Base-by-base conservation (phyloP, 257 asterid genomes). In the Vinca minor region DNA sequence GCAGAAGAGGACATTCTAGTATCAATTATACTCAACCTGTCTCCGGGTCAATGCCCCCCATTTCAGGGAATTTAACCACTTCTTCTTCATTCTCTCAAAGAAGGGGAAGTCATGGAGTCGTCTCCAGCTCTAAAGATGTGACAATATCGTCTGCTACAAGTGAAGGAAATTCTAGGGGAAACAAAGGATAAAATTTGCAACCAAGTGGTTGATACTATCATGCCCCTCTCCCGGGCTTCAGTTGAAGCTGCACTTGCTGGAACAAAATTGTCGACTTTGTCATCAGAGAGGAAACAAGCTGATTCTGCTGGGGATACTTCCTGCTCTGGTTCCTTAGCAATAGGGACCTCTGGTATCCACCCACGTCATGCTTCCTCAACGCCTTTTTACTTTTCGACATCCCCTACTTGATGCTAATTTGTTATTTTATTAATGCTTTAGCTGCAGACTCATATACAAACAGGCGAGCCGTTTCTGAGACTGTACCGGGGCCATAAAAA, bases 1-100 rank as follows among this genome's bases (percentile, higher is more conserved):
- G 85, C 31, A 80, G 82, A 71, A 83, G 78, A 79, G 78, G 82
- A 57, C 70, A 67, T 73, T 74, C 78, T 53, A 69, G 64, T 70
- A 74, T 32, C 59, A 63, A 62, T 55, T 52, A 53, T 35, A 62
- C 75, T 54, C 39, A 73, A 36, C 69, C 74, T 54, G 58, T 41
- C 29, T 58, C 71, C 55, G 32, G 50, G 62, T 58, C 46, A 17
- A 39, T 21, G 20, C 68, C 54, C 64, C 66, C 75, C 39, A 15
- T 41, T 29, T 69, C 75, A 63, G 77, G 67, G 42, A 77, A 74
- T 66, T 53, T 66, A 62, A 69, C 63, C 25, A 64, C 48, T 50
- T 8, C 15, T 56, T 46, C 74, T 55, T 48, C 74, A 18, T 25
- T 48, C 35, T 31, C 67, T 59, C 78, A 69, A 71, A 34, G 63